These are phyloP conservation scores for Boletellus ananiceps DNA, from an alignment of 768 basidiomycete genomes.

Conservation along the genomic window DNA sequence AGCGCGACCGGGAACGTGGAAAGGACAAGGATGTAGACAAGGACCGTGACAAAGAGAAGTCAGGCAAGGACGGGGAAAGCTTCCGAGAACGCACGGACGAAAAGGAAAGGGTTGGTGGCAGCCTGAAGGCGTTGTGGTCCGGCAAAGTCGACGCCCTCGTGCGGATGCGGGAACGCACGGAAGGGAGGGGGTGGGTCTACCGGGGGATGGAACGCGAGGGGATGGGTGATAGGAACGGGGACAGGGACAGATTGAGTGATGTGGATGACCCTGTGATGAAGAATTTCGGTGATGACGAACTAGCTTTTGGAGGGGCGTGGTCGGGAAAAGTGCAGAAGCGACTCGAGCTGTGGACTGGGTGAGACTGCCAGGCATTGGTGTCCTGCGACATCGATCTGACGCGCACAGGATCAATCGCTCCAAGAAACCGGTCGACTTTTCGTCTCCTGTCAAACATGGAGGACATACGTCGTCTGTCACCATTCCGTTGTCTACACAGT, in stretches of 20 bases:
- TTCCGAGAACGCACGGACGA: slow-evolving; percentile 30
- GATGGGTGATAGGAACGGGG: slow-evolving; percentile 25
- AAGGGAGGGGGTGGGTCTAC: slow-evolving; percentile 15
- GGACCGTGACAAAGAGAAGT: slow-evolving; percentile 35
- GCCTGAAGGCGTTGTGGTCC: slow-evolving; percentile 32
- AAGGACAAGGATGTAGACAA: slow-evolving; percentile 32
- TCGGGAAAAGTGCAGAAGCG: slow-evolving; percentile 43
- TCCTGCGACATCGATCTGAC: slow-evolving; percentile 5
- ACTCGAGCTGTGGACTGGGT: slow-evolving; percentile 49
- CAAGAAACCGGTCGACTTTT: slow-evolving; percentile 27
- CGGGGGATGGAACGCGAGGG: slow-evolving; percentile 24
- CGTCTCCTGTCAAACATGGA: slow-evolving; percentile 20
- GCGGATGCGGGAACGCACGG: slow-evolving; percentile 28
- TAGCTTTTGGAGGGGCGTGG: slow-evolving; percentile 34
- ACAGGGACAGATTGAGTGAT: slow-evolving; percentile 31
- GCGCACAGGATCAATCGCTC: slow-evolving; percentile 31
- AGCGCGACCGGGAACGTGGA: slow-evolving; percentile 30
- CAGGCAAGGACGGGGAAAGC: slow-evolving; percentile 34
- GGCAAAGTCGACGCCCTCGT: slow-evolving; percentile 27
- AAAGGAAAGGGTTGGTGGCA: slow-evolving; percentile 32
- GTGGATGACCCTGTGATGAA: slow-evolving; percentile 24
- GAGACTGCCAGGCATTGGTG: slow-evolving; percentile 13
- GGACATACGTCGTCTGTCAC: slow-evolving; percentile 25
- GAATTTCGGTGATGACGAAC: slow-evolving; percentile 28
- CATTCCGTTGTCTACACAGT: slow-evolving; percentile 32